These are phyloP conservation scores for Podila verticillata DNA, from an alignment of 192 early-diverging fungal genomes.

Conservation along the genomic window DNA sequence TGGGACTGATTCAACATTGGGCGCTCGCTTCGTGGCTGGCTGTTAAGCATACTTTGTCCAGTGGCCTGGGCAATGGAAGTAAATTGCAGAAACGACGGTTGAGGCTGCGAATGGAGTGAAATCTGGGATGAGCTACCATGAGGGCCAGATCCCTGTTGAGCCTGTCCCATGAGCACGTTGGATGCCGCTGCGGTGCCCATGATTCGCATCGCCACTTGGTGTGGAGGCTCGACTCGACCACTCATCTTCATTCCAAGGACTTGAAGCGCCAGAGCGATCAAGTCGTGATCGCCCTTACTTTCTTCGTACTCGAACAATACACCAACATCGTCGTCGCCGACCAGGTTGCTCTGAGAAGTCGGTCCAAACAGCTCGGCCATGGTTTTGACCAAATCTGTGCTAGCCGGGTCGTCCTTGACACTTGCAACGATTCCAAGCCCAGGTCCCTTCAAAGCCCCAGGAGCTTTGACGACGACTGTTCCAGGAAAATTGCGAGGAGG, in stretches of 20 bases:
- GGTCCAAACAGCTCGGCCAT: slow-evolving; percentile 49
- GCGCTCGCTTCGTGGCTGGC: neutral
- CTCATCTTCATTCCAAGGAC: slow-evolving; percentile 77
- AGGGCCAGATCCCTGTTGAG: neutral
- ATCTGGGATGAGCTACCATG: neutral
- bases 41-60: neutral
- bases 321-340: slow-evolving; percentile 42
- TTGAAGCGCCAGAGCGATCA: slow-evolving; percentile 82
- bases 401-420: slow-evolving; percentile 20
- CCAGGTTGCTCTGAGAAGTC: neutral
- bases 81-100: neutral
- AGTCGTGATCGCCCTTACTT: slow-evolving; percentile 72
- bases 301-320: slow-evolving; percentile 61
- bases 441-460: slow-evolving; percentile 6
- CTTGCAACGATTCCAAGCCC: neutral
- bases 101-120: neutral
- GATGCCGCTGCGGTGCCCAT: slow-evolving; percentile 49
- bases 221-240: slow-evolving; percentile 68
- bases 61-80: neutral
- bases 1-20: neutral
- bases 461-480: slow-evolving; percentile 58
- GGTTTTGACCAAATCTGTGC: slow-evolving; percentile 37
- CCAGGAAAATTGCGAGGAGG: slow-evolving; percentile 73
- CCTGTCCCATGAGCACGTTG: slow-evolving; percentile 20
- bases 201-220: slow-evolving; percentile 68